A percentile compares a stretch with the other conserved stretches of the same genome.
phyloP scores from a whole-genome alignment of 1,139 yeast species.

The Debaryomyces subglobosus region DNA sequence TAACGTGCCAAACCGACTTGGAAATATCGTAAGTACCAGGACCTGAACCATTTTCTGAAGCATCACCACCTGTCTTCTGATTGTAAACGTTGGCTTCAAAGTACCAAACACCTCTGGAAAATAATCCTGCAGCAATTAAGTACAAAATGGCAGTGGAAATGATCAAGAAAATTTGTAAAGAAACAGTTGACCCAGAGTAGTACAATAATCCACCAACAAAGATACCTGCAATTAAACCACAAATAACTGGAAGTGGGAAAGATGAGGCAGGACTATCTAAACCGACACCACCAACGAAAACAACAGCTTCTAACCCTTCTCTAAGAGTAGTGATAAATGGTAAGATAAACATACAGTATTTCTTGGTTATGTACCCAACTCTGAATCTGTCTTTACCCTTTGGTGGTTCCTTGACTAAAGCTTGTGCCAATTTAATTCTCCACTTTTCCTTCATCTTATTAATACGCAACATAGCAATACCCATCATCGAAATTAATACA shows the following conservation, averaged over 20 bases:
- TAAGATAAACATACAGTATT: constrained; percentile 75
- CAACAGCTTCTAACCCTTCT: constrained; percentile 92
- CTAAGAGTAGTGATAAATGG: constrained; percentile 84
- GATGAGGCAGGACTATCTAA: constrained; percentile 74
- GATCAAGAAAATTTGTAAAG: constrained; percentile 79
- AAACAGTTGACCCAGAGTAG: constrained; percentile 74
- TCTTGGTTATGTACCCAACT: constrained; percentile 48
- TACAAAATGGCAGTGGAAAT: constrained; percentile 81
- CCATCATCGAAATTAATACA: constrained; percentile 83
- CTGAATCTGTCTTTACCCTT: constrained; percentile 34
- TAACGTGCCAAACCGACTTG: constrained; percentile 86
- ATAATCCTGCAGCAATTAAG: constrained; percentile 84
- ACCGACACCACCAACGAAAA: constrained; percentile 90
- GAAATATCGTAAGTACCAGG: constrained; percentile 86
- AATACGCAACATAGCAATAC: constrained; percentile 86
- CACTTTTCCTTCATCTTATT: constrained; percentile 91
- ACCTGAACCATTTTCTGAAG: constrained; percentile 86
- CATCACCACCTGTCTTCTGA: constrained; percentile 79
- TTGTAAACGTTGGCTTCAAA: constrained; percentile 70
- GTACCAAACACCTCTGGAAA: constrained; percentile 89
- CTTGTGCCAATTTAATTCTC: constrained; percentile 85
- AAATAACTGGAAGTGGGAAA: constrained; percentile 81
- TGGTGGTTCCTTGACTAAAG: constrained; percentile 53
- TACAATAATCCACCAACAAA: constrained; percentile 68
- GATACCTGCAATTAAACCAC: constrained; percentile 76